These are phyloP conservation scores for Pseudohyphozyma bogoriensis DNA, from an alignment of 768 basidiomycete species.

Conservation along the genomic window DNA sequence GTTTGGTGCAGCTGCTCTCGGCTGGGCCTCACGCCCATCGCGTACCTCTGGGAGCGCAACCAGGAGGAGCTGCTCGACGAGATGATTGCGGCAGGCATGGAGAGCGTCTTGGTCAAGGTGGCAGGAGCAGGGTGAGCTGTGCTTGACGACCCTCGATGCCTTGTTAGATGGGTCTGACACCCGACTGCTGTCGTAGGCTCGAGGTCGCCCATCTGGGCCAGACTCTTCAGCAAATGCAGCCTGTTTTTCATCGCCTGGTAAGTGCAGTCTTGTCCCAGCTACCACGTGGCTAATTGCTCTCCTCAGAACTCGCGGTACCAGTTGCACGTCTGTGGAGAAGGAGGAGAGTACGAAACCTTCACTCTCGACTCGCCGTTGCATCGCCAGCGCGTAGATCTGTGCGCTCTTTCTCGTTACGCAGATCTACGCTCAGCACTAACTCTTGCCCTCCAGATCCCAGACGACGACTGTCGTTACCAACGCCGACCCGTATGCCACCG, in stretches of 20 bases:
- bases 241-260: constrained; percentile 62
- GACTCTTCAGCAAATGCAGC: constrained; percentile 61
- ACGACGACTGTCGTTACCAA: constrained; percentile 66
- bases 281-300: not conserved
- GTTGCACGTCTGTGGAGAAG: constrained; percentile 90
- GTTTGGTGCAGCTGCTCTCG: constrained; percentile 56
- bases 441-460: constrained; percentile 44
- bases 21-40: constrained; percentile 64
- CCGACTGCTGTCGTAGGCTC: constrained; percentile 29
- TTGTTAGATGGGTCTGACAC: not conserved
- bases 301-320: constrained; percentile 68
- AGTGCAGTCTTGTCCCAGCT: constrained; percentile 16
- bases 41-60: constrained; percentile 88
- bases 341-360: constrained; percentile 92
- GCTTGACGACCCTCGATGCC: no score
- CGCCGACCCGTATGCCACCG: constrained; percentile 57
- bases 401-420: constrained; percentile 31
- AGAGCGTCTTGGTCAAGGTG: constrained; percentile 82
- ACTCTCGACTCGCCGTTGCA: constrained; percentile 84
- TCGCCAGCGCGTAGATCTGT: constrained; percentile 65
- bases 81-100: constrained; percentile 71
- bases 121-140: constrained; percentile 65
- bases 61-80: constrained; percentile 74
- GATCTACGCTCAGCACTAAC: not conserved
- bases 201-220: constrained; percentile 61